A percentile compares a stretch with the other conserved stretches of the same genome.
These are phyloP conservation scores for Graphilbum sp. DNA, from an alignment of 2,329 filamentous ascomycete species.

Conservation along the genomic window DNA sequence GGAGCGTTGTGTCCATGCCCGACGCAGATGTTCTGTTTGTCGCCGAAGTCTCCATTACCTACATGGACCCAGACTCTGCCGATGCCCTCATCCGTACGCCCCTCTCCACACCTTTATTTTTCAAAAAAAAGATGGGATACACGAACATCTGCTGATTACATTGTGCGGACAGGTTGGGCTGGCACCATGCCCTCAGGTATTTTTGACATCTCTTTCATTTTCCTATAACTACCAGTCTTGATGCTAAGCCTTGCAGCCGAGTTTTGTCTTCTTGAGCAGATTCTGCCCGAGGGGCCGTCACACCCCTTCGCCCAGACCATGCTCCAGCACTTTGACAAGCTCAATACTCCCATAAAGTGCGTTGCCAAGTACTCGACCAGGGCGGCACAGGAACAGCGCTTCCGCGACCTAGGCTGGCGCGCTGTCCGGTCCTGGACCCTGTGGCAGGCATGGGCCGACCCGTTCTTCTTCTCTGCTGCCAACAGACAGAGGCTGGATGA, in stretches of 20 bases:
- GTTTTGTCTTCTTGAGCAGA: slow-evolving; percentile 78
- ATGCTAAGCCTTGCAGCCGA: slow-evolving; percentile 13
- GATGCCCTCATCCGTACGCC: slow-evolving; percentile 45
- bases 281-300: slow-evolving; percentile 57
- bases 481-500: slow-evolving; percentile 48
- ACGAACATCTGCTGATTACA: too few relatives aligned
- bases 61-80: slow-evolving; percentile 62
- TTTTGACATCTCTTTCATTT: not conserved
- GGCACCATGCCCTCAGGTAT: slow-evolving; percentile 50
- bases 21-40: slow-evolving; percentile 57
- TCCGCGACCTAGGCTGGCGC: slow-evolving; percentile 51
- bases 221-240: not conserved
- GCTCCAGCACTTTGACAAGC: slow-evolving; percentile 67
- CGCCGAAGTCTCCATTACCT: slow-evolving; percentile 81
- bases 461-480: slow-evolving; percentile 42
- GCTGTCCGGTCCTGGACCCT: slow-evolving; percentile 48
- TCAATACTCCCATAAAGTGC: slow-evolving; percentile 63
- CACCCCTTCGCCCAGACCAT: slow-evolving; percentile 82
- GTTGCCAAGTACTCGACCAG: slow-evolving; percentile 53
- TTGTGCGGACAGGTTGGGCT: slow-evolving; percentile 48
- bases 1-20: slow-evolving; percentile 37
- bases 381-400: slow-evolving; percentile 51
- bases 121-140: too few relatives aligned
- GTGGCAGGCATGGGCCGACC: slow-evolving; percentile 69
- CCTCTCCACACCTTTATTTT: not conserved